Evolutionary conservation across 2,329 filamentous ascomycete species (phyloP), one percentile per base, ranked within the genome.

Genomic region (Xylaria arbuscula): DNA sequence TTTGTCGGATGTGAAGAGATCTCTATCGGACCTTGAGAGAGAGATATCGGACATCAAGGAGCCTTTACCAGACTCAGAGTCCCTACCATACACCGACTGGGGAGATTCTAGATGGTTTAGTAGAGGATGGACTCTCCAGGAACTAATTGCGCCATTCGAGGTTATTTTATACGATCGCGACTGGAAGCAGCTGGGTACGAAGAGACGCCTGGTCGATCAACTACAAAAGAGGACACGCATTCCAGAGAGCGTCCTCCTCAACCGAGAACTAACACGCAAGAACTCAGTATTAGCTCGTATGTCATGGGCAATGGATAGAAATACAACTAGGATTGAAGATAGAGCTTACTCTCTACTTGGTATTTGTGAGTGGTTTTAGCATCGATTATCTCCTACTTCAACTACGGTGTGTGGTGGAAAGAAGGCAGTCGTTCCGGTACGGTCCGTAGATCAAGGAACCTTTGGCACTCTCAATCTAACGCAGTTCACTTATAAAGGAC

Each of bases 251-350:
- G 62, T 66, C 28, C 28, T 68, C 4, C 58, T 68, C 7, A 19
- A 66, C 28, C 19, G 62, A 15, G 17, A 15, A 8, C 13, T n/a
- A 9, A 66, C 53, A 28, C 47, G 57, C 6, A n/a, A 62, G 7
- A 22, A 19, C 24, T 59, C 60, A 8, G 56, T 67, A 13, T 60
- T 60, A 13, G 42, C 38, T 28, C 59, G 64, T 8, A 72, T 72
- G 70, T 58, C 53, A 22, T 71, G 69, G 70, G 69, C 70, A n/a
- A 47, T 40, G 17, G 38, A 57, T 51, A 60, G 69, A 34, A 32
- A 64, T 40, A 67, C 62, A 3, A 70, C 71, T 24, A 65, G 64
- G 28, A 47, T 56, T 17, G 69, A 72, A 67, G 69, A 72, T 19
- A 56, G 51, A 57, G 62, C 67, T 6, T 72, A 72, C 15, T 64